Conservation (phyloP, 1,139 yeast species). For the Magnusiomyces clavatus region DNA sequence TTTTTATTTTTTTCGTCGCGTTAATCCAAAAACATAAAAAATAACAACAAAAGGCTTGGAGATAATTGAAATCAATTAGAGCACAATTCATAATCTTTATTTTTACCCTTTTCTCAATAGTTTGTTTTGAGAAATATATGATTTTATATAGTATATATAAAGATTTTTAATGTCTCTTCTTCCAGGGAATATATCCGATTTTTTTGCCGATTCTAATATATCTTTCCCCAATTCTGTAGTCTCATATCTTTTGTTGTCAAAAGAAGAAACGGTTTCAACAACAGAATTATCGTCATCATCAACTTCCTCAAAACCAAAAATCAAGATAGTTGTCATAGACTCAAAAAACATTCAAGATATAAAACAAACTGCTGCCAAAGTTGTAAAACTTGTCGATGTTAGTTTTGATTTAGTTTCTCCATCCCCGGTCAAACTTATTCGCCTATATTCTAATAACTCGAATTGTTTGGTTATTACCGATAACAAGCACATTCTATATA, state of each 20-base stretch:
- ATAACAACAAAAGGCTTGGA: too few relatives aligned
- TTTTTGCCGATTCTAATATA: constrained; percentile 4
- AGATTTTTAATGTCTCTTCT: too few relatives aligned
- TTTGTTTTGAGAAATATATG: too few relatives aligned
- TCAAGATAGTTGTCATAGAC: constrained; percentile 1
- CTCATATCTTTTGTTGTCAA: not conserved
- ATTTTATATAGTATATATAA: too few relatives aligned
- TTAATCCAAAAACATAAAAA: too few relatives aligned
- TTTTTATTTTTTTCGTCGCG: too few relatives aligned
- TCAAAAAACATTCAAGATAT: constrained; percentile 1
- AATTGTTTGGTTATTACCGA: constrained; percentile 1
- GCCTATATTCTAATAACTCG: constrained; percentile 1
- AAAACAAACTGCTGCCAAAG: not conserved
- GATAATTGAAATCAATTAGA: too few relatives aligned
- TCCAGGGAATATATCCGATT: not conserved
- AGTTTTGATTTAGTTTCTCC: not conserved
- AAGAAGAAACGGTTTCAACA: not conserved
- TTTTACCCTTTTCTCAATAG: too few relatives aligned
- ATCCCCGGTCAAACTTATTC: not conserved
- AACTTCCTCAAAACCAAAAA: not conserved
- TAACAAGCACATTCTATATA: not conserved
- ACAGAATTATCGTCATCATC: not conserved
- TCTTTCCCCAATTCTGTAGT: not conserved
- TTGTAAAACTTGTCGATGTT: not conserved
- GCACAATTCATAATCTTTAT: too few relatives aligned